Base-by-base conservation (phyloP, 1,139 yeast genomes). In the Sugiyamaella japonica region DNA sequence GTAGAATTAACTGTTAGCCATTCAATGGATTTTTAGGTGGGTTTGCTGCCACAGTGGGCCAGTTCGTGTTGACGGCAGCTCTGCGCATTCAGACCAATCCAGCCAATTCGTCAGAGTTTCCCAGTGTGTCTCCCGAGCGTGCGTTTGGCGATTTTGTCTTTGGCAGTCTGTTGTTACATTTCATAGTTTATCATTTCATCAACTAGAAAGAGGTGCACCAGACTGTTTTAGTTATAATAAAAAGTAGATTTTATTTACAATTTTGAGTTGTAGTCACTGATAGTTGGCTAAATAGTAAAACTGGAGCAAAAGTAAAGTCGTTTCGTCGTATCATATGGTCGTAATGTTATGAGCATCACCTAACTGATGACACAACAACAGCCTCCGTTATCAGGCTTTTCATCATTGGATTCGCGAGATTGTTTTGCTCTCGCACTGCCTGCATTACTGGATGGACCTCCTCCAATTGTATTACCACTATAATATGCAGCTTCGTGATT, bases 1-100 rank as follows among this genome's bases (percentile, higher is more conserved):
- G 37, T 10, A 5, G n/a, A 5, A 32, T 9, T 12, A 34, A 13
- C 38, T 39, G 41, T 15, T 10, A 73, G 75, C 99, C 99, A 17
- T 93, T 95, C 79, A 93, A 93, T 73, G 98, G 97, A 32, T 93
- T 93, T 68, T 78, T 93, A 58, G 95, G 96, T 28, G 99, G 99
- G 0, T 93, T 93, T 68, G 82, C 87, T 56, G 77, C 90, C 39
- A 89, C 98, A 57, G 97, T 93, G 55, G 98, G 96, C 13, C 99
- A 95, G 71, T 93, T 95, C 69, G 98, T 93, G 37, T 79, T 93
- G 60, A 81, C 95, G 13, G 76, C 74, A 20, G 60, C 63, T 39
- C 55, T 93, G 66, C 79, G 99, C 65, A 78, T 91, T 66, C 97
- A 91, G 69, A 76, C 79, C 38, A 73, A 76, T 41, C 67, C 71